Evolutionary conservation across 805 yeast species (phyloP).

Genomic region (Wickerhamiella australiensis): DNA sequence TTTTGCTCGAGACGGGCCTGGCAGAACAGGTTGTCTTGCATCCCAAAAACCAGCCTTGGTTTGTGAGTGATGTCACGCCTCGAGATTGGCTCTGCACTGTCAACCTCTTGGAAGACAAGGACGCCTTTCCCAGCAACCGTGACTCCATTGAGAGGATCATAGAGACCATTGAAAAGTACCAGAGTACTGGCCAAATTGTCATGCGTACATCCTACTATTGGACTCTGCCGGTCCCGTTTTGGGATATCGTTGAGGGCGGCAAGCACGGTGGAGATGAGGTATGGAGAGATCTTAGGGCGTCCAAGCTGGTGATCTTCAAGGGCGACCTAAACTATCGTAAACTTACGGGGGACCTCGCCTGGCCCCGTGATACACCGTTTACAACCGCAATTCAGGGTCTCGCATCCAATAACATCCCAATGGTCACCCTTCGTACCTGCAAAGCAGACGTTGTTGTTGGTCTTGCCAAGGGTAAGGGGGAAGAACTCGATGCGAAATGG

Average conservation of each 20-base stretch:
- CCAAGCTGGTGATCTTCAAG: conserved; percentile 69
- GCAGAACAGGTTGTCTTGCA: conserved; percentile 60
- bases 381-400: conserved; percentile 53
- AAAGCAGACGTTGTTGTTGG: conserved; percentile 95
- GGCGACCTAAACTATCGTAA: conserved; percentile 96
- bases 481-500: conserved; percentile 52
- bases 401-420: conserved; percentile 47
- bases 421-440: conserved; percentile 77
- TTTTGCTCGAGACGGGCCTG: conserved; percentile 58
- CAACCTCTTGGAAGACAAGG: conserved; percentile 40
- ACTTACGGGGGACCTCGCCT: conserved; percentile 76
- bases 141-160: conserved; percentile 40
- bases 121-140: conserved; percentile 39
- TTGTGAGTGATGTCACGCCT: conserved; percentile 90
- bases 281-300: conserved; percentile 42
- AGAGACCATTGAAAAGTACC: conserved; percentile 34
- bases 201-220: conserved; percentile 63
- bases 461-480: conserved; percentile 55
- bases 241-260: conserved; percentile 49
- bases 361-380: conserved; percentile 79
- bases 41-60: conserved; percentile 89
- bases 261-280: conserved; percentile 47
- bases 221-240: conserved; percentile 70
- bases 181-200: conserved; percentile 36
- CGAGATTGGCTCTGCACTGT: conserved; percentile 58